A percentile compares a stretch with the other conserved stretches of the same genome.
These are phyloP conservation scores for Alternaria triticina DNA, from an alignment of 2,329 filamentous ascomycete species.

Conservation along the genomic window DNA sequence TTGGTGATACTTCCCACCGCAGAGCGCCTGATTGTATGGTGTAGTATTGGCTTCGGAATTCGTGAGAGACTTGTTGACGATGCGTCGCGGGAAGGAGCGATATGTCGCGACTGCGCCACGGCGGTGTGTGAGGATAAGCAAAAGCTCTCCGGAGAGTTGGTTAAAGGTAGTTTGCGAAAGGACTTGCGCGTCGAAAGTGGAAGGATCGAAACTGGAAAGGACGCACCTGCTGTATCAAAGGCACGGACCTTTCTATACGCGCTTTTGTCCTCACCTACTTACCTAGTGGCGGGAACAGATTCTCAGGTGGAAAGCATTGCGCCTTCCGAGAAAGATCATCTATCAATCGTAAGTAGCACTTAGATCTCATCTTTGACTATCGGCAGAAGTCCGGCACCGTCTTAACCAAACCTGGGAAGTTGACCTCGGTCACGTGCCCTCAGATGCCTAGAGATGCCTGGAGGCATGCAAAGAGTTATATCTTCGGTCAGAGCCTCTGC, in stretches of 20 bases:
- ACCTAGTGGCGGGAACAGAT: no score
- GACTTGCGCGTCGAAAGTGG: background rate
- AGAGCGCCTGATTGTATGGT: background rate
- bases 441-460: no score
- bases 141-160: background rate
- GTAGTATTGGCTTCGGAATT: background rate
- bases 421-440: no score
- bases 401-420: no score
- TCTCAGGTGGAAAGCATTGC: no score
- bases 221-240: background rate
- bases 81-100: background rate
- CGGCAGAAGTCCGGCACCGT: no score
- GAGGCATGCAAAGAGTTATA: no score
- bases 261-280: no score
- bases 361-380: no score
- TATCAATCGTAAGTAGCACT: no score
- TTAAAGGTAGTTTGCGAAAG: background rate
- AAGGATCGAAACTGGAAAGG: background rate
- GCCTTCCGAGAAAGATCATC: no score
- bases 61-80: background rate
- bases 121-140: background rate
- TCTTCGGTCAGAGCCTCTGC: no score
- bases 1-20: background rate
- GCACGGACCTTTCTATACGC: background rate
- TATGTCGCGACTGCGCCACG: background rate